Evolutionary conservation across 1,139 yeast genomes (phyloP).

Genomic region (Fermentozyma sake): DNA sequence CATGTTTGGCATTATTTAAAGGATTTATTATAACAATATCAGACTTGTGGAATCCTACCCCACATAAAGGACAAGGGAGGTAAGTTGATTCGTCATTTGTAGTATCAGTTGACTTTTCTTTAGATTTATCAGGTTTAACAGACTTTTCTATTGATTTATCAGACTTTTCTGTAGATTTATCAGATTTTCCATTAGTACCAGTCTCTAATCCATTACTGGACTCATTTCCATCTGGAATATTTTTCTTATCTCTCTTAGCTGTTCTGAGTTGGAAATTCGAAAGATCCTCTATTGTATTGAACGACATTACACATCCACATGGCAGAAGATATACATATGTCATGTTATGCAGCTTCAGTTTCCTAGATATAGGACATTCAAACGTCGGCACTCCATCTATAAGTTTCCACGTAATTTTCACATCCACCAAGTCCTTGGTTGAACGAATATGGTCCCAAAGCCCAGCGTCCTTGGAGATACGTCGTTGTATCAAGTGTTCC

Average conservation of each 20-base stretch:
- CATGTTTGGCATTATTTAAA: constrained; percentile 8
- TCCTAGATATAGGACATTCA: constrained; percentile 32
- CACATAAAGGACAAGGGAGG: constrained; percentile 45
- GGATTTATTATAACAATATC: constrained; percentile 35
- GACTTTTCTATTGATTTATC: too few species aligned
- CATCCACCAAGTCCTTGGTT: constrained; percentile 26
- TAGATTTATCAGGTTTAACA: too few species aligned
- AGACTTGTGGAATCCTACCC: constrained; percentile 14
- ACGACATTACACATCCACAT: constrained; percentile 38
- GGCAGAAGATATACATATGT: constrained; percentile 27
- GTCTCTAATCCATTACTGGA: constrained; percentile 4
- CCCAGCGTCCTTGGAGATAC: too few species aligned
- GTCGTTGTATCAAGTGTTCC: constrained; percentile 52
- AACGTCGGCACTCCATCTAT: constrained; percentile 16
- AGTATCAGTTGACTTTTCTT: too few species aligned
- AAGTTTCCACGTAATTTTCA: constrained; percentile 21
- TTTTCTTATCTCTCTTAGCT: constrained; percentile 13
- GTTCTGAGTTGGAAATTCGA: too few species aligned
- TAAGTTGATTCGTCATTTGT: too few species aligned
- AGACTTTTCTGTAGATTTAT: constrained; percentile 1
- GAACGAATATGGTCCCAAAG: constrained; percentile 5
- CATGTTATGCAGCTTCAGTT: constrained; percentile 6
- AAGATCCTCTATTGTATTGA: constrained; percentile 1
- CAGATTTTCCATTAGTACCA: constrained; percentile 1
- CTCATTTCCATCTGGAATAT: constrained; percentile 3